Base-by-base conservation (phyloP, 257 asterid species). In the Jacaranda mimosifolia region DNA sequence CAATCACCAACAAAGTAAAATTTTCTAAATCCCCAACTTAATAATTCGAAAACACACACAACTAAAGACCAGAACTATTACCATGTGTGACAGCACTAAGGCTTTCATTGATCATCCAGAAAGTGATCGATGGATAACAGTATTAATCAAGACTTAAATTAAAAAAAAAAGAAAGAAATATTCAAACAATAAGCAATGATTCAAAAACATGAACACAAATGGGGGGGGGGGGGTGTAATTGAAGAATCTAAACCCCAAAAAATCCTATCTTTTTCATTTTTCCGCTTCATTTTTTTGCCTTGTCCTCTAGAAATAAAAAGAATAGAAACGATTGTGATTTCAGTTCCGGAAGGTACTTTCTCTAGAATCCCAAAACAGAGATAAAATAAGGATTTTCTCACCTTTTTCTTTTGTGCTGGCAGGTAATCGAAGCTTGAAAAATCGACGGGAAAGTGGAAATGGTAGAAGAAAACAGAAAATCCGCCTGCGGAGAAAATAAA, bases 401-500 rank as follows among this genome's bases (percentile, higher is more conserved):
- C 84, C 81, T 76, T 56, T 43, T 15, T 7, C 4, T 36, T 73
- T 19, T 13, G 10, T 36, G 53, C 18, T 9, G 12, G 35, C 70
- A 4, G 12, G 35, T 65, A 4, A 70, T 63, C 55, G 21, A 21
- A 65, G 69, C 72, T 74, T 17, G 64, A 46, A 70, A 21, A 55
- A 17, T 14, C 66, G 51, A 51, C 26, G 4, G 32, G 62, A 43
- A 45, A 11, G 18, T 15, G 39, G 15, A 63, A 79, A 65, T 36
- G 52, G 9, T 45, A 60, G 17, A 17, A 26, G 1, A 45, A 53
- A 18, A 39, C 26, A 46, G 68, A 72, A 77, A 49, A 35, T 65
- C 26, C 48, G 15, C 3, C 75, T 39, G 78, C 58, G 57, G 74
- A 53, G 78, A 72, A 80, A 69, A 60, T 68, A 40, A 68, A 46